Conservation (phyloP, 2,329 filamentous ascomycete species). For the Aspergillus chevalieri region DNA sequence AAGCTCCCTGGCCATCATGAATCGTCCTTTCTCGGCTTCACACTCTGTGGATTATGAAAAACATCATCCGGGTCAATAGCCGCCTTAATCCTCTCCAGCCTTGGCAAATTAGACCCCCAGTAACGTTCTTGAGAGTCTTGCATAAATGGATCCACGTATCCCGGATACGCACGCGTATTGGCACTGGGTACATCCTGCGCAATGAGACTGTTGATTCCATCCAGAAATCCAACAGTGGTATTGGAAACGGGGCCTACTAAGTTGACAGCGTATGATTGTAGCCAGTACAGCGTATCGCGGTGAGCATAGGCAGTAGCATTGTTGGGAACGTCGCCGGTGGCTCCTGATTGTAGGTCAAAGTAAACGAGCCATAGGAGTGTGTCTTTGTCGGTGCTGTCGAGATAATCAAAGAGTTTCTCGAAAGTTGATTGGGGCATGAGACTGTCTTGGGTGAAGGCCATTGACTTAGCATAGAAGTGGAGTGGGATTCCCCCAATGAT, state of each 20-base stretch:
- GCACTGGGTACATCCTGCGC: conserved; percentile 28
- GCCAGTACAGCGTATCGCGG: conserved; percentile 58
- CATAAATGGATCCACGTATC: conserved; percentile 55
- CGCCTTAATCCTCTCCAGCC: conserved; percentile 47
- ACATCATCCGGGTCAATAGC: conserved; percentile 49
- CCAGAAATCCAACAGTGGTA: conserved; percentile 48
- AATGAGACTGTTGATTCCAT: conserved; percentile 42
- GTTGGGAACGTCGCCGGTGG: conserved; percentile 50
- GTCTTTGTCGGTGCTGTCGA: conserved; percentile 46
- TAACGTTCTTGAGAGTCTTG: conserved; percentile 45
- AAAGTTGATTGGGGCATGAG: conserved; percentile 44
- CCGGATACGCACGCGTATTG: conserved; percentile 51
- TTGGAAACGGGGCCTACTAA: conserved; percentile 38
- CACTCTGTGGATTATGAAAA: conserved; percentile 55
- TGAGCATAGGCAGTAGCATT: conserved; percentile 58
- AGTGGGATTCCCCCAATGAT: conserved; percentile 37
- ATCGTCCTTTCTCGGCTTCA: conserved; percentile 3
- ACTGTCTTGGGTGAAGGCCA: conserved; percentile 49
- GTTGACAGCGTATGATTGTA: conserved; percentile 56
- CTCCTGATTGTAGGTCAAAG: conserved; percentile 58
- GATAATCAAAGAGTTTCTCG: conserved; percentile 48
- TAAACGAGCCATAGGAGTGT: conserved; percentile 57
- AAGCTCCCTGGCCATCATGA: too few relatives aligned
- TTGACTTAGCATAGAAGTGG: conserved; percentile 54
- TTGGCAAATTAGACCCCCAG: conserved; percentile 49